Evolutionary conservation across 1,284 basidiomycete genomes (phyloP).

Genomic region (Neonothopanus nambi): DNA sequence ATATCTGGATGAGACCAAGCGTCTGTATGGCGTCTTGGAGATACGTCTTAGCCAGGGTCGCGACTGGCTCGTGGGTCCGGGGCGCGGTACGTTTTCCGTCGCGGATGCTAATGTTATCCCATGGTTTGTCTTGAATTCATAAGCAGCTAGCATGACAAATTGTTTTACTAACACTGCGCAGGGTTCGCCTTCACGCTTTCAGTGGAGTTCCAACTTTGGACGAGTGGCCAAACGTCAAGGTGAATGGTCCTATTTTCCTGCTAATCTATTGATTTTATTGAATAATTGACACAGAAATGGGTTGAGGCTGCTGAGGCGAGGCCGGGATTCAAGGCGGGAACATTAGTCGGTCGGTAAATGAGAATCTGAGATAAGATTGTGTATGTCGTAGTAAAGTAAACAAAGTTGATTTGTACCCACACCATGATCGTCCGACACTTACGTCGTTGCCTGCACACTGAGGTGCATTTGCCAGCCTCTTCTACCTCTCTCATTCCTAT

Average conservation of each 20-base stretch:
- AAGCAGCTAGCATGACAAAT: background rate
- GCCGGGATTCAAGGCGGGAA: slow-evolving; percentile 9
- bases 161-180: slow-evolving; percentile 23
- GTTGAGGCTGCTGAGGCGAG: slow-evolving; percentile 5
- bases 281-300: slow-evolving; percentile 4
- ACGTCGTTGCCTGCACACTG: slow-evolving; percentile 22
- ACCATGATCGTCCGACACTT: slow-evolving; percentile 27
- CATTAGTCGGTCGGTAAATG: slow-evolving; percentile 1
- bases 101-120: slow-evolving; percentile 64
- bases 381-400: background rate
- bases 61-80: slow-evolving; percentile 72
- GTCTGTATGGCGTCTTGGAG: slow-evolving; percentile 77
- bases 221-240: slow-evolving; percentile 60
- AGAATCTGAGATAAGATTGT: background rate
- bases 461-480: slow-evolving; percentile 15
- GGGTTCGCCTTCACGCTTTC: slow-evolving; percentile 49
- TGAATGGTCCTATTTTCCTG: slow-evolving; percentile 15
- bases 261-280: background rate
- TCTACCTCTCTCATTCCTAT: slow-evolving; percentile 16
- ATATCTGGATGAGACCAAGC: slow-evolving; percentile 76
- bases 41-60: slow-evolving; percentile 57
- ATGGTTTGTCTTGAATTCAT: slow-evolving; percentile 37
- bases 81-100: slow-evolving; percentile 63
- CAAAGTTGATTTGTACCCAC: background rate
- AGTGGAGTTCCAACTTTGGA: slow-evolving; percentile 54